phyloP scores from a whole-genome alignment of 2,329 filamentous ascomycete species.

The Pseudonectria foliicola region DNA sequence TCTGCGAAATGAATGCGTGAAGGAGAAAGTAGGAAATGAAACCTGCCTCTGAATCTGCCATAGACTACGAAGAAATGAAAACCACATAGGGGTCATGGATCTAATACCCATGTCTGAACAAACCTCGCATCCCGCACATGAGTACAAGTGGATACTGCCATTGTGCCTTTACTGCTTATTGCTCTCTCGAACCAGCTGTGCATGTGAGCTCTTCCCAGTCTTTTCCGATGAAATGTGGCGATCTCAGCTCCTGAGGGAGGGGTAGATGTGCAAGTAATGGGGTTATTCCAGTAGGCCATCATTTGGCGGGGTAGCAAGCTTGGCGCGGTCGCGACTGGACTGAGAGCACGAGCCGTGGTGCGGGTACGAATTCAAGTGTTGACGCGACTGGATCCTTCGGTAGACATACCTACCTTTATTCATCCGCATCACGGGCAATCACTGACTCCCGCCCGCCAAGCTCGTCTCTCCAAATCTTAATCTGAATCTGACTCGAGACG shows the following conservation, averaged over 20 bases:
- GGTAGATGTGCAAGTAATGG: constrained; percentile 12
- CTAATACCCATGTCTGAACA: constrained; percentile 1
- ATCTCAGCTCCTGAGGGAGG: constrained; percentile 10
- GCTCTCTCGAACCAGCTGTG: no score
- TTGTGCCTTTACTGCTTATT: constrained; percentile 2
- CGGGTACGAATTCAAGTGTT: constrained; percentile 8
- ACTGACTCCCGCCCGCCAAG: no score
- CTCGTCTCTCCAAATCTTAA: no score
- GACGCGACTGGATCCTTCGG: constrained; percentile 11
- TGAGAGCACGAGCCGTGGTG: constrained; percentile 4
- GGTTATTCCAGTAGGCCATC: constrained; percentile 17
- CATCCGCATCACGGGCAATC: no score
- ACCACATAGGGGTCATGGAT: constrained; percentile 1
- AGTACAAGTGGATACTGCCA: neutral
- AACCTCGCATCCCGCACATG: no score
- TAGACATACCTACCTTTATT: neutral
- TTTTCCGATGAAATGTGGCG: constrained; percentile 5
- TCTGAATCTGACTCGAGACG: no score
- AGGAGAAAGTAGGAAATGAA: constrained; percentile 17
- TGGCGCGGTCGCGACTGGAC: neutral
- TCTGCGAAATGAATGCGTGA: constrained; percentile 19
- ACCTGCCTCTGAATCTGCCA: constrained; percentile 15
- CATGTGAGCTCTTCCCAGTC: no score
- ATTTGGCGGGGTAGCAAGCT: constrained; percentile 19
- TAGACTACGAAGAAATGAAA: constrained; percentile 18